phyloP scores from a whole-genome alignment of 805 yeast genomes.

The Zygotorulaspora sp. region DNA sequence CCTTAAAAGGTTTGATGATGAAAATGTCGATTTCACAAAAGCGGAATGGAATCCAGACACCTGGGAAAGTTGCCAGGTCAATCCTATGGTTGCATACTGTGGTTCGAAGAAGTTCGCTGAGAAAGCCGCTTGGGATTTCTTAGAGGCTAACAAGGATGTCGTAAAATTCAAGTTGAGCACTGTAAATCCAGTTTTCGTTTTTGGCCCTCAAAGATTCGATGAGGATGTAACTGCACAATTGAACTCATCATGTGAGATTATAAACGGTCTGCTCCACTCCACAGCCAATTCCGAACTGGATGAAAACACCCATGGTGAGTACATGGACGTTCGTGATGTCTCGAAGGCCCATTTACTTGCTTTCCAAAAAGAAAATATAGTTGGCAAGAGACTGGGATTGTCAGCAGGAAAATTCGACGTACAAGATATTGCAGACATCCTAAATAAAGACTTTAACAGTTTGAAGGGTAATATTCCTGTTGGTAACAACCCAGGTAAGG shows the following conservation, averaged over 20 bases:
- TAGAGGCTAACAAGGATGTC: constrained; percentile 31
- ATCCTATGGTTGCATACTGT: constrained; percentile 43
- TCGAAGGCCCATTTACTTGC: constrained; percentile 54
- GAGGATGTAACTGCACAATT: constrained; percentile 39
- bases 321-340: constrained; percentile 58
- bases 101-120: constrained; percentile 65
- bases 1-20: constrained; percentile 36
- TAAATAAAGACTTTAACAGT: constrained; percentile 41
- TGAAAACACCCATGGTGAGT: constrained; percentile 27
- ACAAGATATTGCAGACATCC: constrained; percentile 30
- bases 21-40: constrained; percentile 39
- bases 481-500: constrained; percentile 36
- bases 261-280: constrained; percentile 30
- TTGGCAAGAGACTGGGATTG: constrained; percentile 35
- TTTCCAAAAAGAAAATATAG: constrained; percentile 37
- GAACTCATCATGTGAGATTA: constrained; percentile 42
- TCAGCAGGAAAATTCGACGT: constrained; percentile 25
- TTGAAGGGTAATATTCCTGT: constrained; percentile 43
- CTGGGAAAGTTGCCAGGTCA: constrained; percentile 41
- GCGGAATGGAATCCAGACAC: constrained; percentile 50
- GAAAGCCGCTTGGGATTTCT: constrained; percentile 53
- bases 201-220: constrained; percentile 57
- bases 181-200: constrained; percentile 53
- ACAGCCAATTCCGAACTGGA: constrained; percentile 19
- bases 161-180: constrained; percentile 42